These are phyloP conservation scores for Pseudopithomyces chartarum DNA, from an alignment of 2,329 filamentous ascomycete species.

Conservation along the genomic window DNA sequence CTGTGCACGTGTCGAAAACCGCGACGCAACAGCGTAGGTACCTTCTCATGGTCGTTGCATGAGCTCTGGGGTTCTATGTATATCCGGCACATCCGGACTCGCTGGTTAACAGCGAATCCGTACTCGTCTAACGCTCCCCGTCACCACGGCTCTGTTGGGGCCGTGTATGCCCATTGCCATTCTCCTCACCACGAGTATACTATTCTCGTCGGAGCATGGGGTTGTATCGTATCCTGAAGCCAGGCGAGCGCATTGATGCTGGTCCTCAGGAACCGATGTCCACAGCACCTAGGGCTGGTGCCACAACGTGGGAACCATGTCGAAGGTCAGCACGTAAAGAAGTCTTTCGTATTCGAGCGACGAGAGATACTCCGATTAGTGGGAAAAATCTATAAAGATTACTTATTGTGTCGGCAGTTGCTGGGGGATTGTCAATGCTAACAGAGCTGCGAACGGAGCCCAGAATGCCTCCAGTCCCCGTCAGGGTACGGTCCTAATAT, in stretches of 20 bases:
- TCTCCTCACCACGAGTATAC: neutral
- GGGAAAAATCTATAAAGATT: neutral
- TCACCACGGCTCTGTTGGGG: neutral
- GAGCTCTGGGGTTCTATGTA: neutral
- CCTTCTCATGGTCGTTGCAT: neutral
- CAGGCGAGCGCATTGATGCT: neutral
- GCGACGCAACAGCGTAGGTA: neutral
- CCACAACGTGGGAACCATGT: slow-evolving; percentile 1
- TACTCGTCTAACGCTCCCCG: neutral
- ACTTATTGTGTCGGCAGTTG: neutral
- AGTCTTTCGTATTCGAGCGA: neutral
- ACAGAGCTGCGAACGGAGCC: neutral
- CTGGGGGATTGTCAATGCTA: neutral
- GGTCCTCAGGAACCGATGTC: slow-evolving; percentile 1
- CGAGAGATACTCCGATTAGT: neutral
- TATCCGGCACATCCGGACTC: neutral
- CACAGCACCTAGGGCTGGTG: neutral
- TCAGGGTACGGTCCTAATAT: neutral
- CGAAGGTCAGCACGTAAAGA: neutral
- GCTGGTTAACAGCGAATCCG: neutral
- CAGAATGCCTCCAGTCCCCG: neutral
- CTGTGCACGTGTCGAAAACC: neutral
- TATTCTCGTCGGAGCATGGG: neutral
- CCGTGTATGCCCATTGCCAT: neutral
- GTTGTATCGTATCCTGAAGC: neutral